These are phyloP conservation scores for Blastobotrys americana DNA, from an alignment of 805 yeast genomes.

Conservation along the genomic window DNA sequence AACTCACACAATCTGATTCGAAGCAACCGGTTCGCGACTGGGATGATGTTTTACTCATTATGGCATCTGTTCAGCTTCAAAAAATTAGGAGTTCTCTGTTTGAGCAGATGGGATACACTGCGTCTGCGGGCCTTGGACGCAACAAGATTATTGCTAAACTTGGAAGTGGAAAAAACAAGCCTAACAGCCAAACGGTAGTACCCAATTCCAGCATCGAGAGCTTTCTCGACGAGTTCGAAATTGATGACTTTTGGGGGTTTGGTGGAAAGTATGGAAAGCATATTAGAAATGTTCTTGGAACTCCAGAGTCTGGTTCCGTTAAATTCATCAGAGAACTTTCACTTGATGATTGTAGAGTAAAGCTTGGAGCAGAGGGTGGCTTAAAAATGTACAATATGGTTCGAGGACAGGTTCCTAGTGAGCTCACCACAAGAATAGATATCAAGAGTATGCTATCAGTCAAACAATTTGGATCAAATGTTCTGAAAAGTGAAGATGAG, in stretches of 20 bases:
- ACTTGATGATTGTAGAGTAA: constrained; percentile 31
- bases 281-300: constrained; percentile 42
- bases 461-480: constrained; percentile 61
- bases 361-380: constrained; percentile 43
- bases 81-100: constrained; percentile 49
- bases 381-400: constrained; percentile 51
- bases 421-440: constrained; percentile 50
- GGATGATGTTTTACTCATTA: constrained; percentile 68
- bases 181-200: constrained; percentile 77
- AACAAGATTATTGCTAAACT: constrained; percentile 76
- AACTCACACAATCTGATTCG: too few species aligned
- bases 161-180: constrained; percentile 80
- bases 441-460: constrained; percentile 84
- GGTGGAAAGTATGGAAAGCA: constrained; percentile 83
- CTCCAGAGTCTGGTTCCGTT: constrained; percentile 43
- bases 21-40: constrained; percentile 43
- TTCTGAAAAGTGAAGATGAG: constrained; percentile 48
- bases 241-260: constrained; percentile 78
- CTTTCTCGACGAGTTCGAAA: constrained; percentile 54
- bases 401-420: constrained; percentile 53
- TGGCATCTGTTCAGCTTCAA: constrained; percentile 57
- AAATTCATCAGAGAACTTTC: constrained; percentile 45
- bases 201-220: constrained; percentile 39
- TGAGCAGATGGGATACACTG: constrained; percentile 62
- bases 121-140: constrained; percentile 81